Evolutionary conservation across 257 asterid genomes (phyloP).

Genomic region (Penstemon eatonii): DNA sequence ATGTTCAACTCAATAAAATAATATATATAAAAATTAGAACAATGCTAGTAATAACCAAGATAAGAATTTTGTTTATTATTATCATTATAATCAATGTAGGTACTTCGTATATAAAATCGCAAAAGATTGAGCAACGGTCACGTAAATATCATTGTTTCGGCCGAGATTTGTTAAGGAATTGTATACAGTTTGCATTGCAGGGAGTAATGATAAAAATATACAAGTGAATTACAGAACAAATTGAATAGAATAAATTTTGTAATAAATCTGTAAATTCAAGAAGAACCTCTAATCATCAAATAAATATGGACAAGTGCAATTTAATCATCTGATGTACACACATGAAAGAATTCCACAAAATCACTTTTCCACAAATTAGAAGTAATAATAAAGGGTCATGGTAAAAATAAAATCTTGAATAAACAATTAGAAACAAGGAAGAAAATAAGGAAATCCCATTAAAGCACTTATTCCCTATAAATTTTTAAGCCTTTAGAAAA

Average conservation of each 20-base stretch:
- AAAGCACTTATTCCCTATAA: not conserved
- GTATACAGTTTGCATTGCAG: slow-evolving; percentile 35
- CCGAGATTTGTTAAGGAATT: no score
- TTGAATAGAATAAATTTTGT: not conserved
- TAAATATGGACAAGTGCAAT: not conserved
- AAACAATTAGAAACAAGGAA: not conserved
- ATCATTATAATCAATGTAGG: no score
- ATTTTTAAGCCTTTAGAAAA: no score
- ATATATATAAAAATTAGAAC: no score
- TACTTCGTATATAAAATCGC: no score
- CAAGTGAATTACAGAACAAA: not conserved
- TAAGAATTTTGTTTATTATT: no score
- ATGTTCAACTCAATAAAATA: no score
- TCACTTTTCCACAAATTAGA: not conserved
- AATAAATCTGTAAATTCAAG: not conserved
- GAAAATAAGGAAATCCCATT: slow-evolving; percentile 1
- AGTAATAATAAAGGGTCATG: not conserved
- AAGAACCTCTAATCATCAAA: not conserved
- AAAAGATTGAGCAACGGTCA: no score
- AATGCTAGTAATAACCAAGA: no score
- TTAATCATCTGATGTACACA: not conserved
- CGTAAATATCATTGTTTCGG: no score
- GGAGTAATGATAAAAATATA: slow-evolving; percentile 41
- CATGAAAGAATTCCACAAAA: slow-evolving; percentile 6
- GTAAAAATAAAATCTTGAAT: slow-evolving; percentile 6